Evolutionary conservation across 495 filamentous ascomycete genomes (phyloP).

Genomic region (Pyronema domesticum): DNA sequence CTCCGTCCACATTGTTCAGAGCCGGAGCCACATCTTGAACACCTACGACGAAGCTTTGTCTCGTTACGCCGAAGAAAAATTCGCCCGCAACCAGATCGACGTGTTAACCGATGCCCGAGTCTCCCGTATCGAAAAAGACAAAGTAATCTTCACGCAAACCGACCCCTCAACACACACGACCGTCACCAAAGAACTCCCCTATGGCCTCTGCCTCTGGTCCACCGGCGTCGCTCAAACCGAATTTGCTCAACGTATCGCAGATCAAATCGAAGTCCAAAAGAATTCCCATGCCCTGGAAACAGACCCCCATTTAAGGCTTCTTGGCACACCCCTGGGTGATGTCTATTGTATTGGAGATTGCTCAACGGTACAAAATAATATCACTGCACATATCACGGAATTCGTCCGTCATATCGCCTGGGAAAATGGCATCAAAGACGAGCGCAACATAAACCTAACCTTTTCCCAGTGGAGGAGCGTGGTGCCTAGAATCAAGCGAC

Average conservation of each 20-base stretch:
- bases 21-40: slow-evolving; percentile 83
- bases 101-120: slow-evolving; percentile 84
- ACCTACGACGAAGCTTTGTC: slow-evolving; percentile 95
- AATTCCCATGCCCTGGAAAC: slow-evolving; percentile 91
- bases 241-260: slow-evolving; percentile 54
- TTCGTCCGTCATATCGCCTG: slow-evolving; percentile 83
- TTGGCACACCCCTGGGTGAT: slow-evolving; percentile 80
- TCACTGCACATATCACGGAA: slow-evolving; percentile 65
- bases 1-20: slow-evolving; percentile 93
- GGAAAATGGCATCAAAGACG: slow-evolving; percentile 68
- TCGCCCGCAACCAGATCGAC: slow-evolving; percentile 76
- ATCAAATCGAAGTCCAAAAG: slow-evolving; percentile 51
- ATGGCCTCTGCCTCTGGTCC: slow-evolving; percentile 95
- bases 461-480: slow-evolving; percentile 79
- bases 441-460: slow-evolving; percentile 60
- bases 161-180: slow-evolving; percentile 46
- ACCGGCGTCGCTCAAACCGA: slow-evolving; percentile 84
- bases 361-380: slow-evolving; percentile 87
- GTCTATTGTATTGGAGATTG: slow-evolving; percentile 98
- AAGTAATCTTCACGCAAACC: slow-evolving; percentile 68
- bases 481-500: slow-evolving; percentile 61
- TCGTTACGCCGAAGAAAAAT: slow-evolving; percentile 76
- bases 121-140: slow-evolving; percentile 65
- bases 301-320: slow-evolving; percentile 80
- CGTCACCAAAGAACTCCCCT: slow-evolving; percentile 80